A percentile compares a stretch with the other conserved stretches of the same genome.
These are phyloP conservation scores for Coriolopsis trogii DNA, from an alignment of 1,284 basidiomycete species.

Conservation along the genomic window DNA sequence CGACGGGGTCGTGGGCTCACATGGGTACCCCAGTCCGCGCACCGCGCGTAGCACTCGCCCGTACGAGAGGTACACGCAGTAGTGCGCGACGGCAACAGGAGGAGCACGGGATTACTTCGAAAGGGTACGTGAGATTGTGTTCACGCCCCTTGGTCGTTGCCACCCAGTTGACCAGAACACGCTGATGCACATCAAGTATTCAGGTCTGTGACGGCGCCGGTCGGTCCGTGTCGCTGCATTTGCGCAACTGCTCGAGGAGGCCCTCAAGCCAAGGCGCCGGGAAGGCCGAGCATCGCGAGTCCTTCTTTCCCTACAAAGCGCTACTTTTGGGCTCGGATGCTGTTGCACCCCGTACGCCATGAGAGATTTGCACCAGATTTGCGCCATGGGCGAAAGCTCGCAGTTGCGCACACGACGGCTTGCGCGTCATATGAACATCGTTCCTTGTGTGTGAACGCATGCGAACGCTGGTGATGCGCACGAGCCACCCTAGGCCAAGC, in stretches of 20 bases:
- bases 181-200: neutral
- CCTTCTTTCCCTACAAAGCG: slow-evolving; percentile 8
- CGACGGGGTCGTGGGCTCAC: slow-evolving; percentile 7
- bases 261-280: slow-evolving; percentile 3
- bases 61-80: too few relatives aligned
- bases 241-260: too few relatives aligned
- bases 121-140: too few relatives aligned
- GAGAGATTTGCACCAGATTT: too few relatives aligned
- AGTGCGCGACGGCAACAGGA: too few relatives aligned
- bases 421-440: slow-evolving; percentile 1
- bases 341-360: slow-evolving; percentile 4
- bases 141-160: too few relatives aligned
- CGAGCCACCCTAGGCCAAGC: too few relatives aligned
- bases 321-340: slow-evolving; percentile 3
- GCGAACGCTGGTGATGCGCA: slow-evolving; percentile 3
- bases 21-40: slow-evolving; percentile 5
- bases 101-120: too few relatives aligned
- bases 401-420: too few relatives aligned
- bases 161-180: neutral
- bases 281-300: slow-evolving; percentile 15
- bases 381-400: too few relatives aligned
- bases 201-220: neutral
- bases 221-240: neutral
- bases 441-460: too few relatives aligned
- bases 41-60: slow-evolving; percentile 13